phyloP scores from a whole-genome alignment of 805 yeast genomes.

The Starmerella davenportii region DNA sequence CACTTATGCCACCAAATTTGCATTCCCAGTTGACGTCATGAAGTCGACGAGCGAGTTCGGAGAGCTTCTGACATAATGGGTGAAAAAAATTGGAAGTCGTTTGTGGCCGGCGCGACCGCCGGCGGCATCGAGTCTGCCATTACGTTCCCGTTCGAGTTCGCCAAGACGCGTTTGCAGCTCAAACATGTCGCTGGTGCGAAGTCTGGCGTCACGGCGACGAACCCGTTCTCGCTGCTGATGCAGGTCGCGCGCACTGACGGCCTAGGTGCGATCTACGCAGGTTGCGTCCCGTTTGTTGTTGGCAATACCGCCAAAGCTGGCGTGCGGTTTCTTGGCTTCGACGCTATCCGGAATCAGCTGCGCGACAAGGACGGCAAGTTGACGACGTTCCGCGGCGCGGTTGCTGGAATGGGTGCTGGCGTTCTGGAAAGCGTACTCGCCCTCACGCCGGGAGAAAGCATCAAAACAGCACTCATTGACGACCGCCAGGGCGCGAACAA shows the following conservation, averaged over 20 bases:
- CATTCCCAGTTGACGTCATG: too few species aligned
- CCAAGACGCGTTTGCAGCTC: slow-evolving; percentile 81
- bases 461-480: slow-evolving; percentile 88
- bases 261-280: slow-evolving; percentile 61
- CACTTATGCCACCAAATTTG: too few species aligned
- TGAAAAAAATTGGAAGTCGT: slow-evolving; percentile 23
- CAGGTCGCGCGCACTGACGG: slow-evolving; percentile 68
- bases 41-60: too few species aligned
- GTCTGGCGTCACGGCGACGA: slow-evolving; percentile 18
- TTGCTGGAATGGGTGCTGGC: slow-evolving; percentile 98
- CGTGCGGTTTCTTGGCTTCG: slow-evolving; percentile 87
- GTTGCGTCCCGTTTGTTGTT: slow-evolving; percentile 90
- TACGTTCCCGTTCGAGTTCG: slow-evolving; percentile 93
- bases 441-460: slow-evolving; percentile 92
- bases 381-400: slow-evolving; percentile 75
- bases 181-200: slow-evolving; percentile 17
- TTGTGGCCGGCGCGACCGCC: slow-evolving; percentile 31
- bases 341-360: slow-evolving; percentile 57
- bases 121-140: slow-evolving; percentile 54
- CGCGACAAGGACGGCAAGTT: slow-evolving; percentile 74
- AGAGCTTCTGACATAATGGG: too few species aligned
- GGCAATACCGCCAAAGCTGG: slow-evolving; percentile 95
- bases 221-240: slow-evolving; percentile 67
- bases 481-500: slow-evolving; percentile 58
- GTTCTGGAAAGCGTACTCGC: slow-evolving; percentile 79